Percentiles rank a stretch among this genome's conserved stretches.
Evolutionary conservation across 495 filamentous ascomycete species (phyloP).

Genomic region (Hamigera avellanea): DNA sequence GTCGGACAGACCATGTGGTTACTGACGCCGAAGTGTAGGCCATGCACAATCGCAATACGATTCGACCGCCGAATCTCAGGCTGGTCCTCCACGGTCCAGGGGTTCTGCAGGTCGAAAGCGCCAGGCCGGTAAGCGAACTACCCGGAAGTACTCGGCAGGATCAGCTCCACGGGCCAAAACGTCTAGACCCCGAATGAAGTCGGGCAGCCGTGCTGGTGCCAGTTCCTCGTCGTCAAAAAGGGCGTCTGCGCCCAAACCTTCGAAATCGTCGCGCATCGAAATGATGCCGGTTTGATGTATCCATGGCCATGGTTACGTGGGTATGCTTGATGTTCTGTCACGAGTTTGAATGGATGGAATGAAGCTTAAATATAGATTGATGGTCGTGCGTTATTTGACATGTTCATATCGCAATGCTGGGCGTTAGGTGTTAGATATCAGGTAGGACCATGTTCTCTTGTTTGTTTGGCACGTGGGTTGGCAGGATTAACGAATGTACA

Average conservation of each 20-base stretch:
- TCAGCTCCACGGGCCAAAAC: constrained; percentile 8
- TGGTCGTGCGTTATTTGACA: not conserved
- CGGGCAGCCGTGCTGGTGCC: constrained; percentile 13
- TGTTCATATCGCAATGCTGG: not conserved
- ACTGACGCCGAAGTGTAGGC: not conserved
- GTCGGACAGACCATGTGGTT: too few species aligned
- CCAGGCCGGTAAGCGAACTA: constrained; percentile 16
- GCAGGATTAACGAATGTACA: too few species aligned
- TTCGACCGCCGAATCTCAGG: constrained; percentile 14
- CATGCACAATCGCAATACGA: constrained; percentile 1
- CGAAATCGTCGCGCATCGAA: constrained; percentile 27
- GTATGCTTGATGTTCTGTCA: not conserved
- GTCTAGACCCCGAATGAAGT: constrained; percentile 14
- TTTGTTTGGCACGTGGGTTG: too few species aligned
- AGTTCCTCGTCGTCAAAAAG: constrained; percentile 17
- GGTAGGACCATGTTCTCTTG: not conserved
- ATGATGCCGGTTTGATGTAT: constrained; percentile 38
- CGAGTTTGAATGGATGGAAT: too few species aligned
- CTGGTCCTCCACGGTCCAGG: constrained; percentile 9
- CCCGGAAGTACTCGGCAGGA: constrained; percentile 12
- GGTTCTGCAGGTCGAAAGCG: constrained; percentile 18
- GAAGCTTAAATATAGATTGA: not conserved
- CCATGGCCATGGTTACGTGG: not conserved
- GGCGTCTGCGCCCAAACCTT: constrained; percentile 12
- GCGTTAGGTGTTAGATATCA: constrained; percentile 1